Evolutionary conservation across 2,329 filamentous ascomycete genomes (phyloP).

Genomic region (Aspergillus calidoustus): DNA sequence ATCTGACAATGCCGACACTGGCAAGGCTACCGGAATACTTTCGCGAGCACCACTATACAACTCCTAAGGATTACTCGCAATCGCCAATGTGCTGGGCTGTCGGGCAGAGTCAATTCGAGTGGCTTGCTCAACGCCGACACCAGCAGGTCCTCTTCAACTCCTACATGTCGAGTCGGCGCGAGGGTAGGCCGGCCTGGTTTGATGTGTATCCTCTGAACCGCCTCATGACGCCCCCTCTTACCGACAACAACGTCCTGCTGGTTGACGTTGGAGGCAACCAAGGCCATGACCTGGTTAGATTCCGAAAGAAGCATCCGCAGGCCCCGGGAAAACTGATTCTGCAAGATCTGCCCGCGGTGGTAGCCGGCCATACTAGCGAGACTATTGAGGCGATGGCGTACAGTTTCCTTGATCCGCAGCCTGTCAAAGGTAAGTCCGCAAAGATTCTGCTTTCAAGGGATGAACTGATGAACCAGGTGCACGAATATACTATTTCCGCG

Average conservation of each 20-base stretch:
- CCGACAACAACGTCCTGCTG: slow-evolving; percentile 36
- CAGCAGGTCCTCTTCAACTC: slow-evolving; percentile 38
- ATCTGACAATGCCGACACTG: slow-evolving; percentile 38
- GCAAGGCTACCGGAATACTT: slow-evolving; percentile 38
- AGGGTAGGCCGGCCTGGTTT: slow-evolving; percentile 37
- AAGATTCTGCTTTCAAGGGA: background rate
- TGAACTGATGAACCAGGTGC: slow-evolving; percentile 30
- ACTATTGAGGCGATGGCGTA: slow-evolving; percentile 38
- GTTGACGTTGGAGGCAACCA: slow-evolving; percentile 51
- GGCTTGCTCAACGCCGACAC: slow-evolving; percentile 31
- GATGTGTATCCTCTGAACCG: slow-evolving; percentile 37
- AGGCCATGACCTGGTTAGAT: slow-evolving; percentile 42
- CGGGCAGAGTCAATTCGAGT: slow-evolving; percentile 40
- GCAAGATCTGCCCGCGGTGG: slow-evolving; percentile 45
- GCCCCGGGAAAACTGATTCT: slow-evolving; percentile 42
- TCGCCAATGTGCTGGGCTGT: slow-evolving; percentile 40
- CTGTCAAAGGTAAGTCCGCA: slow-evolving; percentile 30
- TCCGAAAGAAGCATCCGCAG: slow-evolving; percentile 38
- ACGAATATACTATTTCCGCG: slow-evolving; percentile 42
- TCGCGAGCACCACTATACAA: slow-evolving; percentile 30
- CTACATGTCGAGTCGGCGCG: slow-evolving; percentile 39
- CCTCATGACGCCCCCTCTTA: slow-evolving; percentile 29
- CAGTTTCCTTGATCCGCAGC: slow-evolving; percentile 40
- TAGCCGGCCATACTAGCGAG: slow-evolving; percentile 16
- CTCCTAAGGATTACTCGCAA: slow-evolving; percentile 33